phyloP scores from a whole-genome alignment of 352 stramenopile genomes.

The Phytophthora syringae region DNA sequence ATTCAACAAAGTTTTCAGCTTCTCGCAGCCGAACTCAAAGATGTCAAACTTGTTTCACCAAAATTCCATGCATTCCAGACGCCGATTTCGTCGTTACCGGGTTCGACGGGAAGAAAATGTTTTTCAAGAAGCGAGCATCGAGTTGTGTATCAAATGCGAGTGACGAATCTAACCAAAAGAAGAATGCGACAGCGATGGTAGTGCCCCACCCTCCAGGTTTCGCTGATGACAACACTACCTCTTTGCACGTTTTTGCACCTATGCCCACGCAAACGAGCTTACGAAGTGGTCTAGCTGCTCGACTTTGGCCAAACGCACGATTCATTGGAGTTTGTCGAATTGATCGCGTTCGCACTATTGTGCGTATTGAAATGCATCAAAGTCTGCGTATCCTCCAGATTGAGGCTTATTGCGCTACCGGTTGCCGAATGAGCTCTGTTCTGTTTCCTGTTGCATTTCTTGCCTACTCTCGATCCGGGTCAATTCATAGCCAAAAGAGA shows the following conservation, averaged over 20 bases:
- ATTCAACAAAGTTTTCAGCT: background rate
- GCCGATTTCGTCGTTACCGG: slow-evolving; percentile 42
- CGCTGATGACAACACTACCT: background rate
- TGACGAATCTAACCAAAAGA: background rate
- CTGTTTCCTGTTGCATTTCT: background rate
- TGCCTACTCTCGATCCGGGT: background rate
- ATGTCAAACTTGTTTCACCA: background rate
- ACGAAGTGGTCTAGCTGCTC: slow-evolving; percentile 1
- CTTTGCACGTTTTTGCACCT: background rate
- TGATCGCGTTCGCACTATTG: slow-evolving; percentile 9
- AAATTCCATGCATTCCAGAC: slow-evolving; percentile 23
- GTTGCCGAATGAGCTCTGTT: background rate
- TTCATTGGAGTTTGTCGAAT: slow-evolving; percentile 28
- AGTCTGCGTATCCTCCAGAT: slow-evolving; percentile 26
- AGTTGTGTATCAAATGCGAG: background rate
- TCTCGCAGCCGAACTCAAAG: background rate
- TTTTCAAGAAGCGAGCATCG: slow-evolving; percentile 31
- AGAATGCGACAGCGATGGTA: slow-evolving; percentile 3
- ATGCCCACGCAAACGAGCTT: slow-evolving; percentile 1
- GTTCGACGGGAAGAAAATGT: slow-evolving; percentile 48
- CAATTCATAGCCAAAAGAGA: background rate
- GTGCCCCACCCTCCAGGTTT: background rate
- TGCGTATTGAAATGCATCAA: slow-evolving; percentile 33
- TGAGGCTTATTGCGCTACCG: slow-evolving; percentile 27
- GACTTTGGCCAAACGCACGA: slow-evolving; percentile 23